phyloP scores from a whole-genome alignment of 352 stramenopile species.

The Phytophthora pluvialis region DNA sequence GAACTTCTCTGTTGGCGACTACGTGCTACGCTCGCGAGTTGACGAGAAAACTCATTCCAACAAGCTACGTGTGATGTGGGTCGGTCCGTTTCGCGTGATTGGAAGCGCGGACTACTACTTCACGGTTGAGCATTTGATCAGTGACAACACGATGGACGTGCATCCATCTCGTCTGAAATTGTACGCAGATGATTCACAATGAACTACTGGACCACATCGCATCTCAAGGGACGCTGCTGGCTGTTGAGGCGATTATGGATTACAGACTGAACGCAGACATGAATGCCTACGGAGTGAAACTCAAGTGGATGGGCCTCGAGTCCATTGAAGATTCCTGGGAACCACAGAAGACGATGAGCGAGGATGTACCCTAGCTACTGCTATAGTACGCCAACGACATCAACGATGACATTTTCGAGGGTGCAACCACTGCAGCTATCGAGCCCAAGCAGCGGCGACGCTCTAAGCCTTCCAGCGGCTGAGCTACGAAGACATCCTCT shows the following conservation, averaged over 20 bases:
- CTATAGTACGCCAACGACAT: not conserved
- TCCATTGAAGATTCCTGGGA: conserved; percentile 7
- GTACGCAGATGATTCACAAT: conserved; percentile 5
- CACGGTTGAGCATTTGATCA: conserved; percentile 8
- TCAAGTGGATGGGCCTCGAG: conserved; percentile 5
- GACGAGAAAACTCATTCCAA: conserved; percentile 14
- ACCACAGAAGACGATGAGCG: conserved; percentile 4
- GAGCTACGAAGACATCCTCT: not conserved
- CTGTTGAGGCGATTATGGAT: conserved; percentile 1
- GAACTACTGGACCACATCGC: conserved; percentile 10
- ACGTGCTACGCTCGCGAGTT: conserved; percentile 31
- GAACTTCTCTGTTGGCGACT: conserved; percentile 36
- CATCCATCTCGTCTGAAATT: conserved; percentile 11
- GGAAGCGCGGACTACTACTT: conserved; percentile 26
- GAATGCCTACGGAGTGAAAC: conserved; percentile 1
- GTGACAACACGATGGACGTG: conserved; percentile 1
- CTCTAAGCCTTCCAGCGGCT: too few relatives aligned
- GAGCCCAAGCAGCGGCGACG: not conserved
- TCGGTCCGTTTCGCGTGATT: conserved; percentile 34
- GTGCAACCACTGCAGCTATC: not conserved
- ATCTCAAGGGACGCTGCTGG: conserved; percentile 7
- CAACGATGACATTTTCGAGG: not conserved
- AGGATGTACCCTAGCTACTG: not conserved
- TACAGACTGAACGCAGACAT: conserved; percentile 1
- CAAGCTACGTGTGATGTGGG: conserved; percentile 41